Percentiles rank a stretch among this genome's conserved stretches.
Evolutionary conservation across 768 basidiomycete genomes (phyloP).

Genomic region (Amanita inopinata): DNA sequence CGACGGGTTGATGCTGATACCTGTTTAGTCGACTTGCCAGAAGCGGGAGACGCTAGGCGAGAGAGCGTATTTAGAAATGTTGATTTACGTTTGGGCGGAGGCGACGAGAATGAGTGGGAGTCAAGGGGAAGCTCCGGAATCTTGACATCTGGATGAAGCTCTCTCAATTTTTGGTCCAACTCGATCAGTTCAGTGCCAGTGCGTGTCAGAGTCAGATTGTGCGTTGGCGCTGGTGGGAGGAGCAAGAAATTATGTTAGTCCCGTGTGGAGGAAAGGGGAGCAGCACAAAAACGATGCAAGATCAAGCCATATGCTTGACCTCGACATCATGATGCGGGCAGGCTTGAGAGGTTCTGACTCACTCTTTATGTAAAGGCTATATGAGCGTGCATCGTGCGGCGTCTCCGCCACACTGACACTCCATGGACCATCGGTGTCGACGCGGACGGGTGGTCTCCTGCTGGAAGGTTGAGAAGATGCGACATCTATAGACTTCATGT

Average conservation of each 20-base stretch:
- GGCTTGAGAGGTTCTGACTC: constrained; percentile 28
- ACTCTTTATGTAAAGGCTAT: constrained; percentile 89
- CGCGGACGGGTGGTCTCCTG: constrained; percentile 45
- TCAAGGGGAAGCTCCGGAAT: constrained; percentile 59
- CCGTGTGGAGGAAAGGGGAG: constrained; percentile 1
- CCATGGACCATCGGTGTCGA: constrained; percentile 78
- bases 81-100: constrained; percentile 66
- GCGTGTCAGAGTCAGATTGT: constrained; percentile 81
- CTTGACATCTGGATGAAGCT: constrained; percentile 44
- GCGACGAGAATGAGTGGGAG: constrained; percentile 36
- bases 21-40: constrained; percentile 18
- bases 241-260: constrained; percentile 1
- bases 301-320: background rate
- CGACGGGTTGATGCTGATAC: constrained; percentile 25
- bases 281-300: constrained; percentile 3
- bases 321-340: background rate
- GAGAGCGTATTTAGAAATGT: constrained; percentile 83
- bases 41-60: constrained; percentile 60
- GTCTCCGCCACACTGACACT: constrained; percentile 82
- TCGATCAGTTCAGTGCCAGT: constrained; percentile 70
- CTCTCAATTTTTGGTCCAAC: constrained; percentile 72
- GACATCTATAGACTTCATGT: constrained; percentile 7
- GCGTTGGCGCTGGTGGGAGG: constrained; percentile 59
- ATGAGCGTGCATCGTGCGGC: constrained; percentile 62
- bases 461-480: constrained; percentile 29